These are phyloP conservation scores for Solanum clarkiae DNA, from an alignment of 257 asterid genomes.

Conservation along the genomic window DNA sequence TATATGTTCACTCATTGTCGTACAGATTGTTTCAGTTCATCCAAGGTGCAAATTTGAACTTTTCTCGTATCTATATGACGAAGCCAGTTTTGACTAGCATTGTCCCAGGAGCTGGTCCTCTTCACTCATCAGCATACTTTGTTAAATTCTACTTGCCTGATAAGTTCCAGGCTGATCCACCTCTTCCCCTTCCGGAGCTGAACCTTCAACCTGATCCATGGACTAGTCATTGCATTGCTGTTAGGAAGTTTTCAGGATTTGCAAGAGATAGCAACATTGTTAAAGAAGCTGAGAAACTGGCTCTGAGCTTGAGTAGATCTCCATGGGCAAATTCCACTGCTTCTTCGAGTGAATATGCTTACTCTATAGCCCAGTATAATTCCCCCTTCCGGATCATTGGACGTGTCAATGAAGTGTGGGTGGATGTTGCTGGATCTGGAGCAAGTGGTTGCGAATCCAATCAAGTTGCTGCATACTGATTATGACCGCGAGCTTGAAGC, in stretches of 20 bases:
- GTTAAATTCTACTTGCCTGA: conserved; percentile 47
- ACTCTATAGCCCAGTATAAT: conserved; percentile 74
- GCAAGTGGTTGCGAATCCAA: conserved; percentile 30
- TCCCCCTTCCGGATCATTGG: conserved; percentile 49
- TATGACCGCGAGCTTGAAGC: background rate
- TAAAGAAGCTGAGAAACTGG: conserved; percentile 72
- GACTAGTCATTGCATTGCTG: conserved; percentile 60
- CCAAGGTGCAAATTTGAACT: conserved; percentile 81
- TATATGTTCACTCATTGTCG: background rate
- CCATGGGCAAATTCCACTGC: conserved; percentile 56
- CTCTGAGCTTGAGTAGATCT: conserved; percentile 52
- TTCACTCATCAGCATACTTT: conserved; percentile 61
- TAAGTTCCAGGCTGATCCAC: conserved; percentile 53
- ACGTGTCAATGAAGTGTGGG: conserved; percentile 79
- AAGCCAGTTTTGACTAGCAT: conserved; percentile 71
- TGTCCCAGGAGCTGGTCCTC: conserved; percentile 81
- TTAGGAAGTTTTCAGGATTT: conserved; percentile 65
- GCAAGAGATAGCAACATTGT: conserved; percentile 68
- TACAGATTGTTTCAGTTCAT: conserved; percentile 62
- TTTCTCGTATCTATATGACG: conserved; percentile 52
- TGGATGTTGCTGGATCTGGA: conserved; percentile 50
- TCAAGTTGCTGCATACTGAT: conserved; percentile 30
- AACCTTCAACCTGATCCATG: conserved; percentile 49
- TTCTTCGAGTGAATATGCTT: conserved; percentile 32
- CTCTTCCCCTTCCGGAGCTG: conserved; percentile 66